Evolutionary conservation across 768 basidiomycete species (phyloP), one percentile per base, ranked within the genome.

Genomic region (Russula griseocarnosa): DNA sequence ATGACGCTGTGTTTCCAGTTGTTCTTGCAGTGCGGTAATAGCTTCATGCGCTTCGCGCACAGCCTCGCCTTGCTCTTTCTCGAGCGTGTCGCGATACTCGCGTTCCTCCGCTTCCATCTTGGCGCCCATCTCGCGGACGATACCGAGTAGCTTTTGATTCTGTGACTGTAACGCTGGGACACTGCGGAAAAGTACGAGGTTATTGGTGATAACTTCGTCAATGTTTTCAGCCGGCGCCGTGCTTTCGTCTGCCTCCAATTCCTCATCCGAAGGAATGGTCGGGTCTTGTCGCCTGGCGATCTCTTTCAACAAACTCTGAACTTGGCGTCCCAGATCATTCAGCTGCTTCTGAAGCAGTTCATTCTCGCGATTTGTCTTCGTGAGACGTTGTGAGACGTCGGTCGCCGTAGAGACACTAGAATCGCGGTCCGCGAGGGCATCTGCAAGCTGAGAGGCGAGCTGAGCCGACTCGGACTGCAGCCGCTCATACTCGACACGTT

Each of bases 1-100:
- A 74, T 84, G 85, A 74, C 89, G 87, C 74, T 93, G 87, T 46
- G 81, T 77, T 66, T 95, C 92, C 16, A 96, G 78, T 72, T 94
- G 87, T 16, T 83, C 78, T 20, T 86, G 86, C n/a, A 98, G 78
- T 42, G 86, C 83, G 63, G 86, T 82, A 69, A 98, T 94, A 1
- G 91, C 86, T 59, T 90, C 86, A 63, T 94, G 90, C 0, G 96
- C 96, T 74, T 97, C 93, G 40, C 83, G 81, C 11, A 98, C 81
- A 0, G 93, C 92, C 69, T 87, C 86, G 32, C 79, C 81, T 69
- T 92, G 90, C 71, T 91, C 91, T 5, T 69, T 80, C 67, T 91
- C 86, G 74, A 90, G 83, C 28, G 76, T 73, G 53, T 85, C 86
- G 49, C 82, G 81, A 67, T 89, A 88, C 30, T 92, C 90, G 67